These are phyloP conservation scores for Tolypocladium amazonense DNA, from an alignment of 2,329 filamentous ascomycete genomes.

Conservation along the genomic window DNA sequence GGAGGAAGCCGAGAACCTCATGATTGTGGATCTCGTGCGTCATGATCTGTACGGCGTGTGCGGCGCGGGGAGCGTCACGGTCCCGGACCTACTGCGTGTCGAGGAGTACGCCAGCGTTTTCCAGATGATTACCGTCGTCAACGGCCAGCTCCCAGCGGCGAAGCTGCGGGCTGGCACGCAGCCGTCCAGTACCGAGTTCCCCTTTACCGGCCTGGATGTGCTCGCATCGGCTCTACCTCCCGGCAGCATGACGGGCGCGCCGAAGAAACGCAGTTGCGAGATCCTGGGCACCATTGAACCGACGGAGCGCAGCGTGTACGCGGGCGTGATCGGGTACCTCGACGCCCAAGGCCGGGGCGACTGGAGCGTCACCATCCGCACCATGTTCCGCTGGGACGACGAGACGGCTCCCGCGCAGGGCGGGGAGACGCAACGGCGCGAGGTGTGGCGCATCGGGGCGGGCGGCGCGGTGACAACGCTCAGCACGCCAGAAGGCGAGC, in stretches of 20 bases:
- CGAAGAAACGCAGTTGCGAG: constrained; percentile 87
- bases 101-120: constrained; percentile 89
- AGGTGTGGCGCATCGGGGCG: constrained; percentile 75
- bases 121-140: constrained; percentile 82
- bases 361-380: constrained; percentile 86
- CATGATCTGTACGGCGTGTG: constrained; percentile 86
- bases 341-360: constrained; percentile 77
- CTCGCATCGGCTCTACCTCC: constrained; percentile 72
- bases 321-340: constrained; percentile 82
- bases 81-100: constrained; percentile 71
- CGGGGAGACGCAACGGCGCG: constrained; percentile 23
- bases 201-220: constrained; percentile 59
- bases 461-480: constrained; percentile 83
- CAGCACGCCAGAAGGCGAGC: constrained; percentile 70
- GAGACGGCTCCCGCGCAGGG: constrained; percentile 28
- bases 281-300: constrained; percentile 61
- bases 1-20: constrained; percentile 90
- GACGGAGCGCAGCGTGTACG: constrained; percentile 64
- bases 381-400: constrained; percentile 63
- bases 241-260: constrained; percentile 93
- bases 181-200: constrained; percentile 1
- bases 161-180: constrained; percentile 6
- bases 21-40: constrained; percentile 95
- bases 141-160: constrained; percentile 46
- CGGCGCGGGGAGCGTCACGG: constrained; percentile 60